Base-by-base conservation (phyloP, 2,329 filamentous ascomycete species). In the Nannizziopsis arthrosporioides region DNA sequence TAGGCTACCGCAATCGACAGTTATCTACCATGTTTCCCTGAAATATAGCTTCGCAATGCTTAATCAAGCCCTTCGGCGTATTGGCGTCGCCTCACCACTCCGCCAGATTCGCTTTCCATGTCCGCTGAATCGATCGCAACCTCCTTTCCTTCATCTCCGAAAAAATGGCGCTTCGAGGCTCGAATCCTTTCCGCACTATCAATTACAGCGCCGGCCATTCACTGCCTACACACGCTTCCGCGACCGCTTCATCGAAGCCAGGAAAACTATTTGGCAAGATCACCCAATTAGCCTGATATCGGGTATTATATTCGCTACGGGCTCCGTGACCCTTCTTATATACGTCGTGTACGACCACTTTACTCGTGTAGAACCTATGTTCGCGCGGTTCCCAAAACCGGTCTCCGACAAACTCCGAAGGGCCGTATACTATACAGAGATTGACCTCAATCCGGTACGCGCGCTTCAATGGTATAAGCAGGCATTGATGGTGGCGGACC, bases 361-460 rank as follows among this genome's bases (percentile, higher is more conserved):
- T 51, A 68, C 58, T 9, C 62, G 65, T 38, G 62, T 68, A 32
- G 62, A 63, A 18, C 66, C 66, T 7, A 62, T 67, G 43, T 68
- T 67, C 50, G 59, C 64, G 30, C 65, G 67, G 11, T 73, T 69
- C 51, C 70, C 71, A 2, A 60, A 64, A 17, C 63, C 64, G 22
- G 69, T 73, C 18, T 64, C 69, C 14, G 63, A 68, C 58, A 80
- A 85, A 52, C 73, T 98, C 41, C 85, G 92, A 30, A 78, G 81
- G 55, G 92, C 88, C 0, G 70, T 96, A 19, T 95, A 90, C 69
- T 94, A 86, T 66, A 85, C 82, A 55, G 89, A 92, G 59, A 77
- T 83, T 54, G 73, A 78, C 35, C 75, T 84, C 3, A 82, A 94
- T 51, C 80, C 85, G 2, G 76, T 83, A 50, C 75, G 84, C 47